phyloP scores from a whole-genome alignment of 2,329 filamentous ascomycete genomes.

The Trichoderma semiorbis region DNA sequence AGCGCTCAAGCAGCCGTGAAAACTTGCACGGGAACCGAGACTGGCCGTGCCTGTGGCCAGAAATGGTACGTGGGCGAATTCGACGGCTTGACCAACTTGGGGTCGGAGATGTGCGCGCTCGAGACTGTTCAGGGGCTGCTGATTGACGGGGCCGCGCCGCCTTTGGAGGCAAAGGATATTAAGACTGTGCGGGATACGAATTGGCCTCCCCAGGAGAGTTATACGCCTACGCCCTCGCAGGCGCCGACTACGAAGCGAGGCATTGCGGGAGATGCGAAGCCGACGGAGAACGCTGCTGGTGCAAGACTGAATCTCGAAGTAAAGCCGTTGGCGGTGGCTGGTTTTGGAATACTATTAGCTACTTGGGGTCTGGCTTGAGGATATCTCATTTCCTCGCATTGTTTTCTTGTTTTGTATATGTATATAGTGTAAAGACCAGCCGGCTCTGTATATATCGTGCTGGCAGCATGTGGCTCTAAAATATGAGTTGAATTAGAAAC shows the following conservation, averaged over 20 bases:
- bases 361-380: slow-evolving; percentile 1
- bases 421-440: neutral
- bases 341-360: neutral
- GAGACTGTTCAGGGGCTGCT: slow-evolving; percentile 61
- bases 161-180: slow-evolving; percentile 47
- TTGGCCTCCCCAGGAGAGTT: slow-evolving; percentile 16
- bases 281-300: neutral
- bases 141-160: slow-evolving; percentile 39
- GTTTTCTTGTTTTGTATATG: neutral
- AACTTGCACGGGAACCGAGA: slow-evolving; percentile 54
- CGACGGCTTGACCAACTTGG: slow-evolving; percentile 54
- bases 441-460: slow-evolving; percentile 4
- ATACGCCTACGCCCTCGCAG: neutral
- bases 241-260: neutral
- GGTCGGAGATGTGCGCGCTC: slow-evolving; percentile 63
- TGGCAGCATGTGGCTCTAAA: neutral
- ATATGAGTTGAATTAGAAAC: neutral
- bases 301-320: neutral
- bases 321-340: neutral
- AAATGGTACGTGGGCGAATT: slow-evolving; percentile 59
- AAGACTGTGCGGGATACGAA: slow-evolving; percentile 37
- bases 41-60: slow-evolving; percentile 55
- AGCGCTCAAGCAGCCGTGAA: slow-evolving; percentile 54
- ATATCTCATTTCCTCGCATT: neutral
- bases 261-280: neutral